Evolutionary conservation across 306 rosid genomes (phyloP).

Genomic region (Alnus glutinosa): DNA sequence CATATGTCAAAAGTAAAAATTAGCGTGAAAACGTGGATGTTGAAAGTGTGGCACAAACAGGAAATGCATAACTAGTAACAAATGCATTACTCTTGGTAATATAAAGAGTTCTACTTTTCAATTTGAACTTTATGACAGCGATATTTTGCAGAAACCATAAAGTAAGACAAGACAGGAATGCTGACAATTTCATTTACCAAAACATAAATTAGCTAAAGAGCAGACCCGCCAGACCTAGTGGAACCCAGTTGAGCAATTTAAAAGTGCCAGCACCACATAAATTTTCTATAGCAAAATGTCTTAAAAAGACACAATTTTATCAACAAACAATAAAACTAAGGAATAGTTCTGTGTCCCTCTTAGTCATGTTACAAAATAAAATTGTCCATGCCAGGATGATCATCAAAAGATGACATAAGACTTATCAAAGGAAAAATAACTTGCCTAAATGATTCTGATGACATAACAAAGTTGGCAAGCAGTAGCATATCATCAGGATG

Average conservation of each 20-base stretch:
- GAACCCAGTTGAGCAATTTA: not conserved
- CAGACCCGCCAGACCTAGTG: not conserved
- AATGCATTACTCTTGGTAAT: not conserved
- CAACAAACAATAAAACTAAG: not conserved
- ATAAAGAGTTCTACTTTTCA: slow-evolving; percentile 1
- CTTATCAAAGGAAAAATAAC: slow-evolving; percentile 33
- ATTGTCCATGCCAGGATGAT: slow-evolving; percentile 2
- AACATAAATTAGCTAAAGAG: slow-evolving; percentile 17
- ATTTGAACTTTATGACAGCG: not conserved
- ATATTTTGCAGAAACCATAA: not conserved
- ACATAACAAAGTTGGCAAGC: slow-evolving; percentile 81
- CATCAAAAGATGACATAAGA: not conserved
- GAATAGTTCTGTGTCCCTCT: not conserved
- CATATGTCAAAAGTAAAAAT: not conserved
- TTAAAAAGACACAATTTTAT: not conserved
- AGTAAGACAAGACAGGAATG: not conserved
- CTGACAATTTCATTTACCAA: slow-evolving; percentile 11
- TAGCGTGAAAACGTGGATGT: not conserved
- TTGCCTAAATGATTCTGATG: slow-evolving; percentile 91
- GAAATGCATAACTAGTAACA: not conserved
- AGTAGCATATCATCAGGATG: slow-evolving; percentile 94
- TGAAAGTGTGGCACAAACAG: not conserved
- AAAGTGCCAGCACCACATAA: not conserved
- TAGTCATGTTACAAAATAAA: not conserved
- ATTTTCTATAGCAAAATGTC: not conserved